Conservation (phyloP, 129 eudicot species). For the Kitagawia praeruptora region DNA sequence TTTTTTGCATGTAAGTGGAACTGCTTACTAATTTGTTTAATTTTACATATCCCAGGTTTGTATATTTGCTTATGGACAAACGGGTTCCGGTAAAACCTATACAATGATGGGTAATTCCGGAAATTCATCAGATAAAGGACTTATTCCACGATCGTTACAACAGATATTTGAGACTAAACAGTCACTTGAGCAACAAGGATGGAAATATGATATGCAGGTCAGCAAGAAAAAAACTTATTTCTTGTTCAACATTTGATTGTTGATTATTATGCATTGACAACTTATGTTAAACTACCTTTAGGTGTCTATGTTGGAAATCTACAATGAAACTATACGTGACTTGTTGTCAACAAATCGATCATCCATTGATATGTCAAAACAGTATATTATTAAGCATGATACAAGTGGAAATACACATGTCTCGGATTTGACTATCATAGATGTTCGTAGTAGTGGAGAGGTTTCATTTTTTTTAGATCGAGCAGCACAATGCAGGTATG, state of each 20-base stretch:
- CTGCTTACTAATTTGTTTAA: background rate
- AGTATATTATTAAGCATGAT: slow-evolving; percentile 83
- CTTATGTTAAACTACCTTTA: slow-evolving; percentile 18
- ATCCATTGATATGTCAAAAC: slow-evolving; percentile 51
- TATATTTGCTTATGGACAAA: slow-evolving; percentile 96
- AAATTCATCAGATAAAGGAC: slow-evolving; percentile 49
- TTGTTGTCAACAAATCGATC: slow-evolving; percentile 54
- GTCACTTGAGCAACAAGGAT: slow-evolving; percentile 70
- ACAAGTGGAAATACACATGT: slow-evolving; percentile 76
- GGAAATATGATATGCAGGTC: slow-evolving; percentile 99
- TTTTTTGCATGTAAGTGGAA: background rate
- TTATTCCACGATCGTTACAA: slow-evolving; percentile 87
- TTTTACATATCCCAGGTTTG: slow-evolving; percentile 54
- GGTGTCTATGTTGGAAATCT: slow-evolving; percentile 97
- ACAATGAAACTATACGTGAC: slow-evolving; percentile 92
- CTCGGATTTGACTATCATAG: slow-evolving; percentile 81
- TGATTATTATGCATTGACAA: slow-evolving; percentile 6
- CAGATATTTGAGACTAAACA: slow-evolving; percentile 84
- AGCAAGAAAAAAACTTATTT: background rate
- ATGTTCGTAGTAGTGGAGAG: slow-evolving; percentile 81
- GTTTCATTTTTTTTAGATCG: slow-evolving; percentile 82
- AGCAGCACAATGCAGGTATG: slow-evolving; percentile 92
- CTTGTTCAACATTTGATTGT: background rate
- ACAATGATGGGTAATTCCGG: slow-evolving; percentile 99
- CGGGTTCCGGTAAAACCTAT: slow-evolving; percentile 96